Percentiles rank a stretch among this genome's conserved stretches.
These are phyloP conservation scores for Penicillium sp. DNA, from an alignment of 2,329 filamentous ascomycete species.

Conservation along the genomic window DNA sequence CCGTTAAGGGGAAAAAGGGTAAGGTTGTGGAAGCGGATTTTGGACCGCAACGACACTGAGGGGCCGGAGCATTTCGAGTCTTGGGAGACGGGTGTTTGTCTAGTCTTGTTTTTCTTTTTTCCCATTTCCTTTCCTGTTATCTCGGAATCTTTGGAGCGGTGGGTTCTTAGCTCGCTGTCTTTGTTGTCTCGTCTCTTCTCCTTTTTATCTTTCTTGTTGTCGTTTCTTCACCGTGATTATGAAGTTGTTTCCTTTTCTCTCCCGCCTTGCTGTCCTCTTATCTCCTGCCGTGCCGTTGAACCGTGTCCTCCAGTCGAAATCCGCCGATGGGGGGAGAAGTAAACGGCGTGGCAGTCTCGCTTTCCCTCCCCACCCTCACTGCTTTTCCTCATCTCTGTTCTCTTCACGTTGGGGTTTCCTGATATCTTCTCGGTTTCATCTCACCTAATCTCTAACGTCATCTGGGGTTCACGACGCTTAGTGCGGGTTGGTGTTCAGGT, in stretches of 20 bases:
- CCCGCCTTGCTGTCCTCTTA: conserved; percentile 9
- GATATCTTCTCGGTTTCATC: conserved; percentile 27
- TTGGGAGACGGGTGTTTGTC: conserved; percentile 41
- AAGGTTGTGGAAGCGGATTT: conserved; percentile 66
- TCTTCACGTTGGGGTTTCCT: conserved; percentile 26
- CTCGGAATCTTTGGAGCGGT: conserved; percentile 40
- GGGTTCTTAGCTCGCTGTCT: conserved; percentile 27
- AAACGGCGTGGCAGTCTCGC: conserved; percentile 28
- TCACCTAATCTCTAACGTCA: conserved; percentile 27
- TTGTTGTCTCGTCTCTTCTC: conserved; percentile 24
- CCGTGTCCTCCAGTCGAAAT: conserved; percentile 9
- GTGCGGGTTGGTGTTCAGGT: conserved; percentile 29
- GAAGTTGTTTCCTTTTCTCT: conserved; percentile 22
- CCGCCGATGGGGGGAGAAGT: conserved; percentile 28
- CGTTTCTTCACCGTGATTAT: conserved; percentile 20
- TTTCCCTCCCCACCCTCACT: conserved; percentile 6
- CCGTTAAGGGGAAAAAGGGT: conserved; percentile 83
- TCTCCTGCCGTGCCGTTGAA: conserved; percentile 15
- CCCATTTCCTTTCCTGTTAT: conserved; percentile 26
- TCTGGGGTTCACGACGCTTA: conserved; percentile 24
- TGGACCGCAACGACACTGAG: conserved; percentile 49
- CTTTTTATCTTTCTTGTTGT: conserved; percentile 17
- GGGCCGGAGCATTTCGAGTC: conserved; percentile 36
- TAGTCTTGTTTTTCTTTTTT: conserved; percentile 26
- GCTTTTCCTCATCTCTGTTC: conserved; percentile 26